Percentiles rank a stretch among this genome's conserved stretches.
These are phyloP conservation scores for Stenocarpella maydis DNA, from an alignment of 2,329 filamentous ascomycete genomes.

Conservation along the genomic window DNA sequence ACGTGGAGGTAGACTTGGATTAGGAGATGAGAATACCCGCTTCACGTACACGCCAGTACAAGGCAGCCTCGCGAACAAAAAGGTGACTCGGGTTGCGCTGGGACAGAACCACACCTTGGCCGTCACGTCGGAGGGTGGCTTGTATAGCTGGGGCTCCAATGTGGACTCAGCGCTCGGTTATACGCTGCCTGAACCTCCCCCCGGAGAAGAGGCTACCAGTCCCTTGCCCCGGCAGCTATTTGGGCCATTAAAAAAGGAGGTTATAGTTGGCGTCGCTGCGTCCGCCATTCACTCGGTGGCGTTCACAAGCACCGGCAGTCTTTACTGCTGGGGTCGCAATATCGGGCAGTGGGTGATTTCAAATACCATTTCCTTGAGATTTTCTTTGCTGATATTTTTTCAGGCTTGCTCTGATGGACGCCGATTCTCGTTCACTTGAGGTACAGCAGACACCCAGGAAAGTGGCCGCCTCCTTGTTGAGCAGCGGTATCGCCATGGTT, in stretches of 20 bases:
- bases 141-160: conserved; percentile 96
- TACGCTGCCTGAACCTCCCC: conserved; percentile 69
- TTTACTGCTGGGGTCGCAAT: conserved; percentile 97
- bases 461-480: conserved; percentile 85
- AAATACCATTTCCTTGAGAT: background rate
- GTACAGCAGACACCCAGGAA: conserved; percentile 83
- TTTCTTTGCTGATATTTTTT: background rate
- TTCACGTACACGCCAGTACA: conserved; percentile 88
- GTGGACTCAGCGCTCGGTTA: conserved; percentile 88
- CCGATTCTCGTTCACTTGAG: conserved; percentile 89
- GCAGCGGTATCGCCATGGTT: conserved; percentile 76
- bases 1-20: conserved; percentile 85
- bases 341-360: conserved; percentile 71
- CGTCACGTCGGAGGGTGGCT: conserved; percentile 83
- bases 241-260: conserved; percentile 87
- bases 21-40: conserved; percentile 87
- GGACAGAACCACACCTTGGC: conserved; percentile 93
- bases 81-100: conserved; percentile 78
- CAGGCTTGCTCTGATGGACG: conserved; percentile 84
- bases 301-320: conserved; percentile 75
- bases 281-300: conserved; percentile 92
- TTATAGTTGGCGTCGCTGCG: conserved; percentile 82
- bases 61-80: conserved; percentile 77
- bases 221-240: conserved; percentile 87
- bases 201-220: conserved; percentile 86